Evolutionary conservation across 2,329 filamentous ascomycete genomes (phyloP).

Genomic region (Neonectria punicea): DNA sequence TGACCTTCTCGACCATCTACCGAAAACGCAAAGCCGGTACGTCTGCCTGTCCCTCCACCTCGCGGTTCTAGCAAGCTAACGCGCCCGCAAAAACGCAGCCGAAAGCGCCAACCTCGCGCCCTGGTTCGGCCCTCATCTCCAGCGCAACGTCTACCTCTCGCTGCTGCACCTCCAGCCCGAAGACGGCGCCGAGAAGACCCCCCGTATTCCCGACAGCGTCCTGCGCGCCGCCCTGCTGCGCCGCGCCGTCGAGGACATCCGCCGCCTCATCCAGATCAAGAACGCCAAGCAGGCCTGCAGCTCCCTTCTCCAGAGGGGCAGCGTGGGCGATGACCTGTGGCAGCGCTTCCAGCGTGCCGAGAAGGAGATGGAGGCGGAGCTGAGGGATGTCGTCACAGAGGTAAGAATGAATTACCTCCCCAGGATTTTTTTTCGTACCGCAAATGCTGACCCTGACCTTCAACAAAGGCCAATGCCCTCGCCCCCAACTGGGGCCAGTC

Average conservation of each 20-base stretch:
- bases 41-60: slow-evolving; percentile 37
- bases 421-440: neutral
- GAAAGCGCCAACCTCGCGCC: slow-evolving; percentile 87
- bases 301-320: slow-evolving; percentile 85
- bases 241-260: slow-evolving; percentile 92
- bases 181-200: slow-evolving; percentile 71
- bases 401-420: slow-evolving; percentile 57
- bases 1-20: slow-evolving; percentile 93
- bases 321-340: slow-evolving; percentile 95
- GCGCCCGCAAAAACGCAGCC: slow-evolving; percentile 54
- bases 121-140: slow-evolving; percentile 92
- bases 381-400: slow-evolving; percentile 93
- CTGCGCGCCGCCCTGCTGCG: slow-evolving; percentile 89
- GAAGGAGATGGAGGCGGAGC: slow-evolving; percentile 97
- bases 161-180: slow-evolving; percentile 82
- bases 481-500: slow-evolving; percentile 88
- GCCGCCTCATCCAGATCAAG: slow-evolving; percentile 88
- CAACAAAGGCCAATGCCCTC: slow-evolving; percentile 86
- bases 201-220: slow-evolving; percentile 81
- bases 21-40: slow-evolving; percentile 87
- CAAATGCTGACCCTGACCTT: slow-evolving; percentile 8
- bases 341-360: slow-evolving; percentile 91
- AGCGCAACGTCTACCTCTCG: slow-evolving; percentile 94
- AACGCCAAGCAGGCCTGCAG: slow-evolving; percentile 89
- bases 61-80: neutral